Evolutionary conservation across 164 flowering plant genomes (phyloP).

Genomic region (Chloranthus sessilifolius): DNA sequence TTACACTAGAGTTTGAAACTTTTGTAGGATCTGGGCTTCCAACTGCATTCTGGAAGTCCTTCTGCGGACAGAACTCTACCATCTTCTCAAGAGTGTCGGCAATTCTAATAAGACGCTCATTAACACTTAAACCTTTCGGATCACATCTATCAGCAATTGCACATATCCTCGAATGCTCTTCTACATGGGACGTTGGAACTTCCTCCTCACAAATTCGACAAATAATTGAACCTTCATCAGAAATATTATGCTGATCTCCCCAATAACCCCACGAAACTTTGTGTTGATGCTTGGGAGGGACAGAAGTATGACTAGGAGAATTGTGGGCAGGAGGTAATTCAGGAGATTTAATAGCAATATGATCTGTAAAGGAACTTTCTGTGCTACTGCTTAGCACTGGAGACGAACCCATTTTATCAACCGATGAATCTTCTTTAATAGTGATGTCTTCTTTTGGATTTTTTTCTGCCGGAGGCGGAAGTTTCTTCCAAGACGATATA

Average conservation of each 20-base stretch:
- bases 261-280: slow-evolving; percentile 91
- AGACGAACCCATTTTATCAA: slow-evolving; percentile 29
- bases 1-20: slow-evolving; percentile 82
- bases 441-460: slow-evolving; percentile 37
- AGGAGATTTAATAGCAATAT: slow-evolving; percentile 33
- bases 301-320: slow-evolving; percentile 34
- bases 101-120: slow-evolving; percentile 82
- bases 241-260: slow-evolving; percentile 68
- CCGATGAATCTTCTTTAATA: slow-evolving; percentile 33
- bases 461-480: slow-evolving; percentile 68
- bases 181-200: slow-evolving; percentile 84
- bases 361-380: slow-evolving; percentile 33
- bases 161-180: slow-evolving; percentile 94
- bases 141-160: slow-evolving; percentile 96
- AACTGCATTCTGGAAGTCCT: slow-evolving; percentile 55
- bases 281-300: slow-evolving; percentile 70
- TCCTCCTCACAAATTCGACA: slow-evolving; percentile 99
- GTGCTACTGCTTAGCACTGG: slow-evolving; percentile 19
- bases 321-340: slow-evolving; percentile 57
- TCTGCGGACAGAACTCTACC: slow-evolving; percentile 66
- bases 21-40: slow-evolving; percentile 88
- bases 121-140: slow-evolving; percentile 84
- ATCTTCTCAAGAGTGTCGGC: slow-evolving; percentile 91
- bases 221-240: slow-evolving; percentile 69
- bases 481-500: slow-evolving; percentile 87